A percentile compares a stretch with the other conserved stretches of the same genome.
Conservation (phyloP, 2,329 filamentous ascomycete genomes). For the Hymenoscyphus albidus region DNA sequence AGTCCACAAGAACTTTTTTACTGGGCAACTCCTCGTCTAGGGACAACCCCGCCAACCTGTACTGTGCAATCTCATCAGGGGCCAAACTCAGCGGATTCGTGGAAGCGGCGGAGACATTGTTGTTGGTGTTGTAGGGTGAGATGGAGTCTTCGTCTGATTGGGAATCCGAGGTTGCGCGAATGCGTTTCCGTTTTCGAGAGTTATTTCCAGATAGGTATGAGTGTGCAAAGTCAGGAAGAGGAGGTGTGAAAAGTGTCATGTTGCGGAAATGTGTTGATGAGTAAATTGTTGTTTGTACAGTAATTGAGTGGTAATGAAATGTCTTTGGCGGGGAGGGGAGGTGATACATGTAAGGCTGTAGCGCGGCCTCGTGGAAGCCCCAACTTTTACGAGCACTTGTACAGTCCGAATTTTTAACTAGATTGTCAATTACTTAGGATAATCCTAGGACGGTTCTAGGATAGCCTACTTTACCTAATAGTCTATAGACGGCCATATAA, state of each 20-base stretch:
- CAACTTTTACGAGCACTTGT: too few species aligned
- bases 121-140: neutral
- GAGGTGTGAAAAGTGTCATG: neutral
- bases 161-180: conserved; percentile 17
- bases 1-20: conserved; percentile 37
- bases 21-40: conserved; percentile 43
- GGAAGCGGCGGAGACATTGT: conserved; percentile 14
- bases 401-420: too few species aligned
- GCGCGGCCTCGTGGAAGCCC: too few species aligned
- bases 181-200: conserved; percentile 22
- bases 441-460: too few species aligned
- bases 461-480: too few species aligned
- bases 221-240: neutral
- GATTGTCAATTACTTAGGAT: too few species aligned
- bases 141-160: conserved; percentile 16
- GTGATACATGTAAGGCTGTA: neutral
- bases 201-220: neutral
- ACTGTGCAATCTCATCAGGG: conserved; percentile 49
- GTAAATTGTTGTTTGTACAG: neutral
- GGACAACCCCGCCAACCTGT: conserved; percentile 50
- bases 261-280: neutral
- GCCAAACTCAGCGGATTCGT: conserved; percentile 55
- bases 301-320: neutral
- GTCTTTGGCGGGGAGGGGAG: neutral
- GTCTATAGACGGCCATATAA: too few species aligned